Base-by-base conservation (phyloP, 2,329 filamentous ascomycete species). In the Blastomyces emzantsi region DNA sequence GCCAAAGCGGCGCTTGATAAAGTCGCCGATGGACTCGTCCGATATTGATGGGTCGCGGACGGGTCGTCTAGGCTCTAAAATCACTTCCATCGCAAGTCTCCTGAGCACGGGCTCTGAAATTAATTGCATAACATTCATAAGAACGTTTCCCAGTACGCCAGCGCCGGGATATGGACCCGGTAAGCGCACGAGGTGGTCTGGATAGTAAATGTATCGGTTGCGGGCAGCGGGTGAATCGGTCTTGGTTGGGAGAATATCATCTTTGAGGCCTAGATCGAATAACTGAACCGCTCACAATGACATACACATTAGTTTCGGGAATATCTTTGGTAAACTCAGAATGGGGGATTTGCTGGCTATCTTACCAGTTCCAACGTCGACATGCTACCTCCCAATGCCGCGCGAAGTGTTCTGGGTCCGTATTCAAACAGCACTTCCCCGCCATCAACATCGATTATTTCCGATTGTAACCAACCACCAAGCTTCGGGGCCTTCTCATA, bases 171-270 rank as follows among this genome's bases (percentile, higher is more conserved):
- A 69, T 0, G 76, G 79, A 9, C 76, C 76, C 8, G 86, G 86
- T 70, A 90, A 75, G 30, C 81, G 80, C 62, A 91, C 88, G 39
- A 94, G 83, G 70, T 87, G 90, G 73, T 96, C 89, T 1, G 90
- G 90, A 71, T 95, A 96, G 81, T 94, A 97, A 65, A 97, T 80
- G 75, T 87, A 97, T 66, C 92, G 88, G 72, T 87, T 88, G 62
- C 74, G 75, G 11, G 85, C 80, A 62, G 81, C 80, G 61, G 82
- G 77, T 5, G 82, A 80, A 39, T 72, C 73, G 52, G 77, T 82
- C 4, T 75, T 75, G 56, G 81, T 86, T 70, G 78, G 78, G 61
- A 86, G 73, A 41, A 90, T 73, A 64, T 88, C 78, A 62, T 85
- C 74, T 57, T 78, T 69, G 49, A 91, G 72, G 28, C 79, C 80